These are phyloP conservation scores for Byssothecium circinans DNA, from an alignment of 2,329 filamentous ascomycete species.

Conservation along the genomic window DNA sequence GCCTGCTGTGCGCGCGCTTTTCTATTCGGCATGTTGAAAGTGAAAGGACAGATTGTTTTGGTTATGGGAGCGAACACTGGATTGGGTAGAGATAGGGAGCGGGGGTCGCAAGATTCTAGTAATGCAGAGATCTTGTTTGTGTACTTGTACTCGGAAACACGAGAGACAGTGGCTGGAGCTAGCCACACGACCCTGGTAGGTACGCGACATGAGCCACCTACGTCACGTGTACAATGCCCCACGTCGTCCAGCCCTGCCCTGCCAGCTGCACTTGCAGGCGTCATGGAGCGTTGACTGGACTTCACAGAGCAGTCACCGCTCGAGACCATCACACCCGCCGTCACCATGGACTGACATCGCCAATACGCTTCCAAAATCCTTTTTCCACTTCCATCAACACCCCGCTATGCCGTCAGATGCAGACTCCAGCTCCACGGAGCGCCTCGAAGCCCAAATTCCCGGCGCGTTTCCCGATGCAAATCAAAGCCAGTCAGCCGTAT, in stretches of 20 bases:
- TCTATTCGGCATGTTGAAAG: slow-evolving; percentile 31
- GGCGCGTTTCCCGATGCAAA: slow-evolving; percentile 51
- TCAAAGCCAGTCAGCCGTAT: slow-evolving; percentile 22
- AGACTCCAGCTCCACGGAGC: slow-evolving; percentile 28
- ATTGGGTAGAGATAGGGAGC: too few relatives aligned
- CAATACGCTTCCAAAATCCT: too few relatives aligned
- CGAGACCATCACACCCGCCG: not conserved
- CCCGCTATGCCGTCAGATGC: slow-evolving; percentile 32
- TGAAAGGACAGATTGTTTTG: not conserved
- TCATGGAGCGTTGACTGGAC: not conserved
- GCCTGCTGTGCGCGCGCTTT: slow-evolving; percentile 34
- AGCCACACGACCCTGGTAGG: not conserved
- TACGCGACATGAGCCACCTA: not conserved
- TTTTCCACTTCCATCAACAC: not conserved
- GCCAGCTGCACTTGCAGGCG: not conserved
- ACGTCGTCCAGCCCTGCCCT: not conserved
- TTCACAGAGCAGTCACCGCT: not conserved
- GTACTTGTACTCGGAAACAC: too few relatives aligned
- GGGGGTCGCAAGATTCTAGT: too few relatives aligned
- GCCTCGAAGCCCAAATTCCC: slow-evolving; percentile 50
- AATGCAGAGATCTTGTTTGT: too few relatives aligned
- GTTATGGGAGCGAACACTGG: too few relatives aligned
- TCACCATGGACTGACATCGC: not conserved
- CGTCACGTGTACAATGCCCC: not conserved
- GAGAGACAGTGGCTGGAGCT: not conserved